Evolutionary conservation across 75 land plant genomes (phyloP).

Genomic region (Cunninghamia lanceolata): DNA sequence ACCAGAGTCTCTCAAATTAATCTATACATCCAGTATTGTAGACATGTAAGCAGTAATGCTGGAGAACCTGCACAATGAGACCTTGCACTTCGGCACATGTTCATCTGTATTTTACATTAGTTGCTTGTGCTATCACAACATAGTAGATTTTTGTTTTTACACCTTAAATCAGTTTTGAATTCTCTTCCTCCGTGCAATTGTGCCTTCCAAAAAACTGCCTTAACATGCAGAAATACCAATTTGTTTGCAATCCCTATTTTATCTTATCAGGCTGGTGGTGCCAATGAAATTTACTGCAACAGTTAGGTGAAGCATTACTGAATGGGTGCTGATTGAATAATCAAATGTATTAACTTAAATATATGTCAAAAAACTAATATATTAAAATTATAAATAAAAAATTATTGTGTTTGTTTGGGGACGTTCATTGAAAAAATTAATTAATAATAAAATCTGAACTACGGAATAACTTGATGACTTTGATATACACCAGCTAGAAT

Average conservation of each 20-base stretch:
- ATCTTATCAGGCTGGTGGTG: not conserved
- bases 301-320: not conserved
- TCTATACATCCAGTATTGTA: not conserved
- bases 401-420: too few species aligned
- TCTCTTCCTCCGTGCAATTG: not conserved
- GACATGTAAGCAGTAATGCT: not conserved
- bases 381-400: too few species aligned
- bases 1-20: not conserved
- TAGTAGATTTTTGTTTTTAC: not conserved
- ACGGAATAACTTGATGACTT: not conserved
- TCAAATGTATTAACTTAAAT: not conserved
- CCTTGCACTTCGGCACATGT: not conserved
- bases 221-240: not conserved
- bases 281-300: not conserved
- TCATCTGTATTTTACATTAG: not conserved
- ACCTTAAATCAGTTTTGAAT: not conserved
- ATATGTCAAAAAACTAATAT: too few species aligned
- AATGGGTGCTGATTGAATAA: not conserved
- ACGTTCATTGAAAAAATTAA: too few species aligned
- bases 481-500: not conserved
- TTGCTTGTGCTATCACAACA: not conserved
- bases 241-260: not conserved
- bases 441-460: too few species aligned
- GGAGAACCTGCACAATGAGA: not conserved
- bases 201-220: not conserved